Conservation (phyloP, 257 asterid genomes). For the Anisodus tanguticus region DNA sequence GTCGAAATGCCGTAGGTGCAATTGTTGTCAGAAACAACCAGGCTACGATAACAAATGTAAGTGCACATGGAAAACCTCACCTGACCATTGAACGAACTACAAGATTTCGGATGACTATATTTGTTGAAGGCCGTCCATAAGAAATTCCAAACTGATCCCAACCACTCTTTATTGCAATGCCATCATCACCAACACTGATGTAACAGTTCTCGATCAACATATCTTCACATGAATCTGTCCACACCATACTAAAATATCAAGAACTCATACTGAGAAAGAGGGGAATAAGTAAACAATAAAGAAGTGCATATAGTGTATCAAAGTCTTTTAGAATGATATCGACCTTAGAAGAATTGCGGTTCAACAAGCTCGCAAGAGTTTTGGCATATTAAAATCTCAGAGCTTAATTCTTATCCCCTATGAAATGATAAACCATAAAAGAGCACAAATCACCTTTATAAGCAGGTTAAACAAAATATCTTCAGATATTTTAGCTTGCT, state of each 20-base stretch:
- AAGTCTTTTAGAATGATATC: neutral
- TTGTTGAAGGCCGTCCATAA: constrained; percentile 77
- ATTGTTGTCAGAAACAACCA: neutral
- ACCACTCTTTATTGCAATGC: constrained; percentile 94
- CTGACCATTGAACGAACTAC: constrained; percentile 95
- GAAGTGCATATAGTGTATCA: neutral
- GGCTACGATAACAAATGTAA: neutral
- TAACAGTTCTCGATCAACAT: constrained; percentile 95
- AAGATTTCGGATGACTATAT: constrained; percentile 78
- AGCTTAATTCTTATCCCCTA: neutral
- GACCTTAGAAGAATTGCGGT: neutral
- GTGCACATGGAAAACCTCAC: constrained; percentile 42
- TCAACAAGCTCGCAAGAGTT: neutral
- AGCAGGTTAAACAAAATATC: neutral
- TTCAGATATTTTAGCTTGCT: neutral
- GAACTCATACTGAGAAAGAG: neutral
- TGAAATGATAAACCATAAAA: neutral
- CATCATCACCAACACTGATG: constrained; percentile 96
- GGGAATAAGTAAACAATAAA: constrained; percentile 19
- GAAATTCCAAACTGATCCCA: constrained; percentile 95
- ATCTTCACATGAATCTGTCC: constrained; percentile 91
- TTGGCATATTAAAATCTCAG: neutral
- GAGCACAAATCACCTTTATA: neutral
- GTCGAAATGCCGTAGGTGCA: constrained; percentile 13
- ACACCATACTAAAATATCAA: constrained; percentile 27